Percentiles rank a stretch among this genome's conserved stretches.
phyloP scores from a whole-genome alignment of 2,329 filamentous ascomycete genomes.

The Penicillium sp. region DNA sequence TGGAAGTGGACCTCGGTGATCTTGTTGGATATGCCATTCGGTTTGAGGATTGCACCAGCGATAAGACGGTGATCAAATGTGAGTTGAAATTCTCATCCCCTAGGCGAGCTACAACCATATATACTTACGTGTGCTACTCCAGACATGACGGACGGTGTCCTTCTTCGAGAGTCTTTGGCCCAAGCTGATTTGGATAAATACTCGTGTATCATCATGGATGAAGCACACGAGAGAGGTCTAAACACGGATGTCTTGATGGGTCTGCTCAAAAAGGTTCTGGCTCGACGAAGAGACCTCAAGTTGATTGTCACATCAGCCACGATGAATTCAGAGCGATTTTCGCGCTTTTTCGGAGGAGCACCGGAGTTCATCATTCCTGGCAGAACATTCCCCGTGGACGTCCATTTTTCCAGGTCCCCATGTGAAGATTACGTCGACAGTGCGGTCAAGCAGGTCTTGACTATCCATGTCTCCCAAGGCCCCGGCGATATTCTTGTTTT shows the following conservation, averaged over 20 bases:
- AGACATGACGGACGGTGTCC: slow-evolving; percentile 95
- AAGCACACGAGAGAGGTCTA: slow-evolving; percentile 92
- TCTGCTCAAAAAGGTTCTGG: slow-evolving; percentile 93
- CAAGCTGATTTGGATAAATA: slow-evolving; percentile 94
- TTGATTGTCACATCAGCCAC: slow-evolving; percentile 97
- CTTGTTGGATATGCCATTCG: slow-evolving; percentile 95
- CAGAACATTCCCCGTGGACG: slow-evolving; percentile 93
- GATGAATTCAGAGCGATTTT: slow-evolving; percentile 97
- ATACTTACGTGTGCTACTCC: slow-evolving; percentile 17
- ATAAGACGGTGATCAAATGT: slow-evolving; percentile 91
- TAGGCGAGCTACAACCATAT: not conserved
- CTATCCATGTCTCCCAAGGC: slow-evolving; percentile 94
- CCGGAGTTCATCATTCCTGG: slow-evolving; percentile 97
- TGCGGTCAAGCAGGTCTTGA: slow-evolving; percentile 91
- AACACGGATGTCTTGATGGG: slow-evolving; percentile 99
- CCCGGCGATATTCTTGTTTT: slow-evolving; percentile 94
- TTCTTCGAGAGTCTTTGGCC: slow-evolving; percentile 88
- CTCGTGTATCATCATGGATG: slow-evolving; percentile 99
- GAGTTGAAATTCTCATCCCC: slow-evolving; percentile 25
- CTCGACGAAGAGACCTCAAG: slow-evolving; percentile 86
- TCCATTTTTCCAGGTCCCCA: slow-evolving; percentile 91
- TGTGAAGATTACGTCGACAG: slow-evolving; percentile 98
- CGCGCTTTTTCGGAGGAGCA: slow-evolving; percentile 91
- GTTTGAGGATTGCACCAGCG: slow-evolving; percentile 97
- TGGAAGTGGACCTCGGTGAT: slow-evolving; percentile 87